phyloP scores from a whole-genome alignment of 2,329 filamentous ascomycete genomes.

The Alternaria dauci region DNA sequence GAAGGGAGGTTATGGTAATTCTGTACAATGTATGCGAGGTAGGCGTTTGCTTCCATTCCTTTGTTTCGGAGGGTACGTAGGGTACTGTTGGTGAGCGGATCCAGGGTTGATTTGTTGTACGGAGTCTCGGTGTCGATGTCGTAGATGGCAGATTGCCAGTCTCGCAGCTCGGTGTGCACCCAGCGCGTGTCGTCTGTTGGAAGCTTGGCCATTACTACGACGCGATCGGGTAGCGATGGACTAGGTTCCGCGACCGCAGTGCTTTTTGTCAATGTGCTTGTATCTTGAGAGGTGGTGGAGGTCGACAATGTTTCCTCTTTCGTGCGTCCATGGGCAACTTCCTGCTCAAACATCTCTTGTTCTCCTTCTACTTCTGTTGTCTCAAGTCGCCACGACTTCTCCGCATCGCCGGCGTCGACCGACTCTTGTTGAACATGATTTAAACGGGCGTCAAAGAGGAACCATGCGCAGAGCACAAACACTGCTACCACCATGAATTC shows the following conservation, averaged over 20 bases:
- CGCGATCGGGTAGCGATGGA: conserved; percentile 21
- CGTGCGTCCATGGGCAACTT: conserved; percentile 10
- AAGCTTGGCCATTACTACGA: conserved; percentile 31
- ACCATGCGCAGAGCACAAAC: conserved; percentile 24
- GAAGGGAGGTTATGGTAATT: conserved; percentile 33
- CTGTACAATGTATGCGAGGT: conserved; percentile 37
- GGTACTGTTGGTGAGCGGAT: conserved; percentile 28
- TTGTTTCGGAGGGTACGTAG: conserved; percentile 30
- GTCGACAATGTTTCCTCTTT: conserved; percentile 11
- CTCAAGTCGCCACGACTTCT: conserved; percentile 23
- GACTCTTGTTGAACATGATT: conserved; percentile 8
- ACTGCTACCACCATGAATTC: conserved; percentile 22
- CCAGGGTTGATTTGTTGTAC: conserved; percentile 21
- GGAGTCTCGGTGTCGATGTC: conserved; percentile 30
- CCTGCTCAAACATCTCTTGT: conserved; percentile 16
- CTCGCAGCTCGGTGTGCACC: conserved; percentile 28
- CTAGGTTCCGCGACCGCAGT: conserved; percentile 16
- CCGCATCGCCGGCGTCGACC: conserved; percentile 5
- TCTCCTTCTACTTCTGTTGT: conserved; percentile 19
- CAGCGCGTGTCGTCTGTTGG: conserved; percentile 31
- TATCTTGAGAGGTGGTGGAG: conserved; percentile 10
- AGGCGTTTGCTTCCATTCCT: conserved; percentile 35
- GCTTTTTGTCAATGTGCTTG: conserved; percentile 13
- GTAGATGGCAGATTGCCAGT: conserved; percentile 56
- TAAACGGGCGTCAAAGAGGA: conserved; percentile 23